Conservation (phyloP, 2,329 filamentous ascomycete species). For the Lecanicillium sp. region DNA sequence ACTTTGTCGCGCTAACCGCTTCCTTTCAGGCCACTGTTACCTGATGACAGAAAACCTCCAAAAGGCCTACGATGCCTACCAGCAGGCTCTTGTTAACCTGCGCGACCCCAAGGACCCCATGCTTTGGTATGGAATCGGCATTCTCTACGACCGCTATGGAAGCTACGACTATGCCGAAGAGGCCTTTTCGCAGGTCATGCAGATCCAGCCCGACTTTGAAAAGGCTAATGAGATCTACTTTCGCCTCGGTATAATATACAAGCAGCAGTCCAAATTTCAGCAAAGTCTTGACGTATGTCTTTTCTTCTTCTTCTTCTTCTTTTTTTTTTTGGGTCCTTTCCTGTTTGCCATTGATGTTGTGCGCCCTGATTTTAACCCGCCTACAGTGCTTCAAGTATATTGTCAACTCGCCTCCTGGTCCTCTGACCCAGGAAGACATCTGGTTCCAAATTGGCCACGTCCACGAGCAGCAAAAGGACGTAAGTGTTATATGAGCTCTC, state of each 20-base stretch:
- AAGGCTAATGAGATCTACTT: constrained; percentile 99
- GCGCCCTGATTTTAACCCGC: constrained; percentile 1
- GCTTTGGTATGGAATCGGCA: constrained; percentile 97
- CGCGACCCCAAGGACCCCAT: constrained; percentile 95
- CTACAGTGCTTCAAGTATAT: constrained; percentile 95
- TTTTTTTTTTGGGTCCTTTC: background rate
- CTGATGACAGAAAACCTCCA: constrained; percentile 98
- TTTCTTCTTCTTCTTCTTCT: background rate
- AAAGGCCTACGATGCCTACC: constrained; percentile 93
- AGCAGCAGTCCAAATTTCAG: constrained; percentile 89
- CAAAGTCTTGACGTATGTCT: constrained; percentile 77
- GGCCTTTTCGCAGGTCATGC: constrained; percentile 97
- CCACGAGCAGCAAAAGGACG: constrained; percentile 97
- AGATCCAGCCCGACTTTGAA: constrained; percentile 94
- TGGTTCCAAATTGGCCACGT: constrained; percentile 99
- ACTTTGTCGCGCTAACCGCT: background rate
- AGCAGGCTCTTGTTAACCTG: constrained; percentile 88
- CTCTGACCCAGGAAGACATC: constrained; percentile 93
- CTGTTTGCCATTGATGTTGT: no score
- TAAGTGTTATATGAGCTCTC: constrained; percentile 41
- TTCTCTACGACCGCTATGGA: constrained; percentile 92
- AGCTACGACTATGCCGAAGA: constrained; percentile 96
- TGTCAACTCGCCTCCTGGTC: constrained; percentile 82
- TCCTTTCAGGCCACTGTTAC: constrained; percentile 74
- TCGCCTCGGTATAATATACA: constrained; percentile 97